Percentiles rank a stretch among this genome's conserved stretches.
Conservation (phyloP, 1,284 basidiomycete species). For the Cutaneotrichosporon curvatum region DNA sequence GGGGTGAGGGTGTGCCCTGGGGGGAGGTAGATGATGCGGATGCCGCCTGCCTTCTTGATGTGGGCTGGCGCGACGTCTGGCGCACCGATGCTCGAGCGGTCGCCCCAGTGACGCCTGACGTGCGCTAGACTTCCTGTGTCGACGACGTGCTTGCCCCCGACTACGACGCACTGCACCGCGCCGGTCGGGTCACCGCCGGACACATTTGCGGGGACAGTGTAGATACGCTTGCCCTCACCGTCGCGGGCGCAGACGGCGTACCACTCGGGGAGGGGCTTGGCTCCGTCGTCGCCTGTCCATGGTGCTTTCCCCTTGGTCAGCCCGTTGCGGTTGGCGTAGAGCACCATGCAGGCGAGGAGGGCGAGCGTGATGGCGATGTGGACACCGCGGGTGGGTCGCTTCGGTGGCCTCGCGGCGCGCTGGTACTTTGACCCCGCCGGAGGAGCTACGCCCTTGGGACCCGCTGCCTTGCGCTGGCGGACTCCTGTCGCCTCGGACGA, state of each 20-base stretch:
- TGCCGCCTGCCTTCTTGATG: constrained; percentile 30
- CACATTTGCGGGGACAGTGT: constrained; percentile 24
- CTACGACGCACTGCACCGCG: constrained; percentile 60
- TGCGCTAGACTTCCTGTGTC: constrained; percentile 56
- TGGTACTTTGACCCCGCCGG: constrained; percentile 3
- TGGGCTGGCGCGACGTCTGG: constrained; percentile 16
- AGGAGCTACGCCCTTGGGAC: not conserved
- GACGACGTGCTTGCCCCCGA: constrained; percentile 54
- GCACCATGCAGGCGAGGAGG: constrained; percentile 31
- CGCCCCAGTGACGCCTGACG: constrained; percentile 34
- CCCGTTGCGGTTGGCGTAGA: constrained; percentile 26
- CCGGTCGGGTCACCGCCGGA: constrained; percentile 20
- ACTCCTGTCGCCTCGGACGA: constrained; percentile 1
- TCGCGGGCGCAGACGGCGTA: constrained; percentile 36
- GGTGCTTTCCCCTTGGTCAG: not conserved
- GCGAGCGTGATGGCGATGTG: constrained; percentile 33
- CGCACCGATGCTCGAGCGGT: constrained; percentile 30
- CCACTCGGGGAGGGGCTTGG: constrained; percentile 18
- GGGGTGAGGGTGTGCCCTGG: constrained; percentile 37
- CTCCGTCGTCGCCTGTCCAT: constrained; percentile 7
- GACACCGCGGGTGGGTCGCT: constrained; percentile 24
- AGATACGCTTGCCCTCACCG: constrained; percentile 26
- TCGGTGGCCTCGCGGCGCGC: constrained; percentile 9
- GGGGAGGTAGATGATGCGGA: constrained; percentile 33
- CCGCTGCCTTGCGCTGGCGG: constrained; percentile 8